phyloP scores from a whole-genome alignment of 129 eudicot genomes.

The Gnaphalium uliginosum region DNA sequence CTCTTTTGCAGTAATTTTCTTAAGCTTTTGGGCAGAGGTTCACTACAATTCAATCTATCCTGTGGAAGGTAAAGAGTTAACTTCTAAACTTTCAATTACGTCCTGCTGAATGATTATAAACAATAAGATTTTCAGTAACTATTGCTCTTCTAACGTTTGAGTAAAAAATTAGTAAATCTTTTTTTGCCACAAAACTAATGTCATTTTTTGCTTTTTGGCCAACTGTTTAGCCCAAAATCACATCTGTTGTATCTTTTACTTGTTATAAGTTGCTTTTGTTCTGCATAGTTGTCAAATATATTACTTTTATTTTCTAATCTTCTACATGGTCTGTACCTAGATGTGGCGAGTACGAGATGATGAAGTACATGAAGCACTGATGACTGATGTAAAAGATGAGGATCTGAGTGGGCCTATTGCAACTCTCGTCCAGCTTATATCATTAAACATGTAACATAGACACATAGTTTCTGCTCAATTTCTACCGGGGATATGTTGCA shows the following conservation, averaged over 20 bases:
- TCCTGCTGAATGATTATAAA: background rate
- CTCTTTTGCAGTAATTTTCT: constrained; percentile 61
- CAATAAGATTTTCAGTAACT: too few relatives aligned
- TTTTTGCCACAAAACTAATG: background rate
- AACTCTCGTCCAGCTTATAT: constrained; percentile 16
- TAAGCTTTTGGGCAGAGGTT: constrained; percentile 98
- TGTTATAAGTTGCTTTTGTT: background rate
- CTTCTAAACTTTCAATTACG: background rate
- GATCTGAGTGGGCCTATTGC: constrained; percentile 21
- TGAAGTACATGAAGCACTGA: constrained; percentile 26
- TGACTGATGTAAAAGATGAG: constrained; percentile 29
- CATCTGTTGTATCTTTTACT: constrained; percentile 3
- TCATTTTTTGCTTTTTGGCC: background rate
- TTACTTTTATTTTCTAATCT: constrained; percentile 5
- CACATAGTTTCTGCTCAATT: constrained; percentile 27
- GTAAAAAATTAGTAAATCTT: background rate
- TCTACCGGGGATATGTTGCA: constrained; percentile 36
- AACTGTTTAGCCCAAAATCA: background rate
- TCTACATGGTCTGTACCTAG: constrained; percentile 27
- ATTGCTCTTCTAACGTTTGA: background rate
- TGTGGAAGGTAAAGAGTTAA: constrained; percentile 57
- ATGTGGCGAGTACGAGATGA: constrained; percentile 25
- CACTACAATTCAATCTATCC: constrained; percentile 98
- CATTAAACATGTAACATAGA: constrained; percentile 31
- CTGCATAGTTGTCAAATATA: background rate